Evolutionary conservation across 768 basidiomycete genomes (phyloP).

Genomic region (Calvatia gigantea): DNA sequence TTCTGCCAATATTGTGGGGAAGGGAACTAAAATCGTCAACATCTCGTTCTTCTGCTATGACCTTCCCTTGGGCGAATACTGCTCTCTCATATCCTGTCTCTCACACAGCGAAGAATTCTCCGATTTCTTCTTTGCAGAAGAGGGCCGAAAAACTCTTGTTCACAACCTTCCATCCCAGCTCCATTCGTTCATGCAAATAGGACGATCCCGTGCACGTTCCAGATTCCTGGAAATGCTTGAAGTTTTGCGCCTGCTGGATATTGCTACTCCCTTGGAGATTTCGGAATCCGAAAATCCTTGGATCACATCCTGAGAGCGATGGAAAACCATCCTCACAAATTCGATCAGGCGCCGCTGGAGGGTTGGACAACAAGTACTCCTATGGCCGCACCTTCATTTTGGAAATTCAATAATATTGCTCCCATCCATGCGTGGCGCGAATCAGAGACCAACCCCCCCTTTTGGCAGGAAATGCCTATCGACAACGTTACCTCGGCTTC

Average conservation of each 20-base stretch:
- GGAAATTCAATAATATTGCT: conserved; percentile 53
- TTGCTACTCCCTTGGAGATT: conserved; percentile 55
- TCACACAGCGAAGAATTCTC: conserved; percentile 55
- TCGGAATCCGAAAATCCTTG: conserved; percentile 38
- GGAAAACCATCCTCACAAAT: conserved; percentile 41
- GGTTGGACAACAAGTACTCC: conserved; percentile 43
- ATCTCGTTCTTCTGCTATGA: conserved; percentile 61
- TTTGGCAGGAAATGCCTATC: conserved; percentile 51
- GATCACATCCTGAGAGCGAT: conserved; percentile 43
- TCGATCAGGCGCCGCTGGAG: conserved; percentile 39
- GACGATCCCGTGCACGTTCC: conserved; percentile 53
- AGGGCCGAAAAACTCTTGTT: conserved; percentile 46
- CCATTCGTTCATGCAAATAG: conserved; percentile 50
- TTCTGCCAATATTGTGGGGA: conserved; percentile 47
- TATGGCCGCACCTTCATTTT: conserved; percentile 54
- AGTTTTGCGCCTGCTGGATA: conserved; percentile 50
- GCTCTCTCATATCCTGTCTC: conserved; percentile 57
- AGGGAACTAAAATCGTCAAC: conserved; percentile 52
- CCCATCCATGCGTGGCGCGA: conserved; percentile 61
- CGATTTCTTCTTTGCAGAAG: conserved; percentile 43
- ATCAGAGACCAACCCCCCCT: conserved; percentile 45
- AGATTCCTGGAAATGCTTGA: conserved; percentile 62
- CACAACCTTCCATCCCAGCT: conserved; percentile 51
- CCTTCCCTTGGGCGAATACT: conserved; percentile 62
- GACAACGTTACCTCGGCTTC: conserved; percentile 33